These are phyloP conservation scores for Phaffia rhodozyma DNA, from an alignment of 1,284 basidiomycete species.

Conservation along the genomic window DNA sequence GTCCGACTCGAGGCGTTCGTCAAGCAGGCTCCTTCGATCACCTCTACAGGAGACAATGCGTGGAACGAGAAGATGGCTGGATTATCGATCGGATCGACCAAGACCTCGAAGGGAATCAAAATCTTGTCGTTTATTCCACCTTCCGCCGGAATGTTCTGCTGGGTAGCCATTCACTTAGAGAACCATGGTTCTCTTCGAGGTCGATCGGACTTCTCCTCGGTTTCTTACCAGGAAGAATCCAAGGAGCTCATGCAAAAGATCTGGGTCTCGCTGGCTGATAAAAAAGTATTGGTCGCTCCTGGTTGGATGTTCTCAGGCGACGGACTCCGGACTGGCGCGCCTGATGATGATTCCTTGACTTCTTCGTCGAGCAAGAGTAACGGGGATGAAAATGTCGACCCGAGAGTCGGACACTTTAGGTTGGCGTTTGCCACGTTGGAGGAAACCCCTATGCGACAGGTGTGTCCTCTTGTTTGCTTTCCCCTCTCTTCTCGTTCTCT, in stretches of 20 bases:
- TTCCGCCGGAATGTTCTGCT: constrained; percentile 17
- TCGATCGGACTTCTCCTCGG: background rate
- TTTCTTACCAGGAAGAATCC: background rate
- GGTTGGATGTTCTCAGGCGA: constrained; percentile 22
- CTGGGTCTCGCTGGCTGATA: constrained; percentile 7
- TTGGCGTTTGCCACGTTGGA: constrained; percentile 19
- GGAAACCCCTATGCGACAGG: constrained; percentile 12
- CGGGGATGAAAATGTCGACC: constrained; percentile 4
- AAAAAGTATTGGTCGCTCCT: constrained; percentile 32
- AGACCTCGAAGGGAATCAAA: background rate
- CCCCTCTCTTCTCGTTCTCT: background rate
- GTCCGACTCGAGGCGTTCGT: constrained; percentile 11
- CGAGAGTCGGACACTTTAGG: constrained; percentile 10
- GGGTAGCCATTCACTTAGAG: constrained; percentile 14
- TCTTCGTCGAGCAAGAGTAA: background rate
- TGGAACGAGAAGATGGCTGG: constrained; percentile 17
- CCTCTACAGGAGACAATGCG: background rate
- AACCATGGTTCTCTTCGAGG: background rate
- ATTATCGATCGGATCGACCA: constrained; percentile 1
- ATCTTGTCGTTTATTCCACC: constrained; percentile 17
- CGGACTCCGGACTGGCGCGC: constrained; percentile 8
- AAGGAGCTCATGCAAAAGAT: constrained; percentile 10
- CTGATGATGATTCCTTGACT: constrained; percentile 2
- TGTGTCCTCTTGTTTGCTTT: background rate
- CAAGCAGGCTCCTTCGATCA: background rate